phyloP scores from a whole-genome alignment of 164 flowering plant genomes.

The Buxus sempervirens region DNA sequence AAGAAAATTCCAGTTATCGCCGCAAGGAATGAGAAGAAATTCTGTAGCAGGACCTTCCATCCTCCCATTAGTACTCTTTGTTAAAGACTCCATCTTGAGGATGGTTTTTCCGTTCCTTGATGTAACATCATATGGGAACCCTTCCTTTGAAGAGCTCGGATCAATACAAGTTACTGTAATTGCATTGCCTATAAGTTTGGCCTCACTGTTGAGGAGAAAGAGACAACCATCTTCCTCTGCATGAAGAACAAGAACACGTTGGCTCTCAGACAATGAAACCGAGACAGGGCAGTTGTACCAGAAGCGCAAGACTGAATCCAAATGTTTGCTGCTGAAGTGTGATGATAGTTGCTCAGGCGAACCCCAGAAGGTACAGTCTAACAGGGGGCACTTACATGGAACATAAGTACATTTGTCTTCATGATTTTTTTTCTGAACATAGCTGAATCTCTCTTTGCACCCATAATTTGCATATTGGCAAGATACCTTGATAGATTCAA shows the following conservation, averaged over 20 bases:
- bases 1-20: conserved; percentile 21
- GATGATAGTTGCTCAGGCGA: conserved; percentile 44
- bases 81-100: conserved; percentile 44
- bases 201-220: conserved; percentile 45
- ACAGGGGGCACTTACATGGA: conserved; percentile 55
- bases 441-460: conserved; percentile 36
- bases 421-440: conserved; percentile 31
- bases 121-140: conserved; percentile 43
- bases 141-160: conserved; percentile 33
- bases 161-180: conserved; percentile 35
- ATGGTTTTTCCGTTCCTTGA: conserved; percentile 43
- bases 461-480: conserved; percentile 46
- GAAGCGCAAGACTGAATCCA: conserved; percentile 45
- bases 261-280: conserved; percentile 32
- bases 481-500: conserved; percentile 51
- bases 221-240: conserved; percentile 57
- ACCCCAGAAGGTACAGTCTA: conserved; percentile 44
- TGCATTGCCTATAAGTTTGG: conserved; percentile 41
- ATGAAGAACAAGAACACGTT: conserved; percentile 41
- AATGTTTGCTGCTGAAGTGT: conserved; percentile 55
- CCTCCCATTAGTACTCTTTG: conserved; percentile 31
- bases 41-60: conserved; percentile 37
- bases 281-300: conserved; percentile 42
- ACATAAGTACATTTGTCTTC: conserved; percentile 43
- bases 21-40: conserved; percentile 56